Evolutionary conservation across 176 grass and related monocot species (phyloP).

Genomic region (Carex parvula): DNA sequence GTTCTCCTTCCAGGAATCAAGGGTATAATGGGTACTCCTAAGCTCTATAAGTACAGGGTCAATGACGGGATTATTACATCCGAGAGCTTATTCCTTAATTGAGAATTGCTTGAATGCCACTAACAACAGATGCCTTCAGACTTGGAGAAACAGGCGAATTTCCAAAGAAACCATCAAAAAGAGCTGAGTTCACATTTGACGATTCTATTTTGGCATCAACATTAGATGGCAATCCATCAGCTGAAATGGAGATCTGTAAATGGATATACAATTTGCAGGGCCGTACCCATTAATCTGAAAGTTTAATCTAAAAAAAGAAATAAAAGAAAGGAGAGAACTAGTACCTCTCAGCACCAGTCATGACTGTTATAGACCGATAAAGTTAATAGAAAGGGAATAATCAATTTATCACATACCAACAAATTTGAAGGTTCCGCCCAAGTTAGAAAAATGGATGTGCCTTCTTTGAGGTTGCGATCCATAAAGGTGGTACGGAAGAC

Average conservation of each 20-base stretch:
- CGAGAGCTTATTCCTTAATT: not conserved
- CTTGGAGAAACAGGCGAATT: conserved; percentile 65
- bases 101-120: conserved; percentile 42
- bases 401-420: conserved; percentile 48
- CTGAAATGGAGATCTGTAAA: conserved; percentile 69
- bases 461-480: conserved; percentile 57
- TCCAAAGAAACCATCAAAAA: conserved; percentile 85
- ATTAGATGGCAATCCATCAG: conserved; percentile 39
- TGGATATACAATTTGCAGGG: conserved; percentile 1
- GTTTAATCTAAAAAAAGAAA: not conserved
- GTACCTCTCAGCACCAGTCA: too few species aligned
- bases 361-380: not conserved
- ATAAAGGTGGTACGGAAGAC: conserved; percentile 59
- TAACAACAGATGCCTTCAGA: conserved; percentile 46
- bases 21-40: not conserved
- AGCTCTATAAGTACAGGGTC: not conserved
- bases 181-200: conserved; percentile 54
- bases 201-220: conserved; percentile 70
- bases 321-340: not conserved
- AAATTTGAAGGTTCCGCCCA: conserved; percentile 62
- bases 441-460: conserved; percentile 66
- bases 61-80: not conserved
- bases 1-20: not conserved
- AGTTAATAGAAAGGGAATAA: not conserved
- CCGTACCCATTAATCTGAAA: not conserved